A percentile compares a stretch with the other conserved stretches of the same genome.
These are phyloP conservation scores for Coemansia sp. DNA, from an alignment of 192 early-diverging fungal species.

Conservation along the genomic window DNA sequence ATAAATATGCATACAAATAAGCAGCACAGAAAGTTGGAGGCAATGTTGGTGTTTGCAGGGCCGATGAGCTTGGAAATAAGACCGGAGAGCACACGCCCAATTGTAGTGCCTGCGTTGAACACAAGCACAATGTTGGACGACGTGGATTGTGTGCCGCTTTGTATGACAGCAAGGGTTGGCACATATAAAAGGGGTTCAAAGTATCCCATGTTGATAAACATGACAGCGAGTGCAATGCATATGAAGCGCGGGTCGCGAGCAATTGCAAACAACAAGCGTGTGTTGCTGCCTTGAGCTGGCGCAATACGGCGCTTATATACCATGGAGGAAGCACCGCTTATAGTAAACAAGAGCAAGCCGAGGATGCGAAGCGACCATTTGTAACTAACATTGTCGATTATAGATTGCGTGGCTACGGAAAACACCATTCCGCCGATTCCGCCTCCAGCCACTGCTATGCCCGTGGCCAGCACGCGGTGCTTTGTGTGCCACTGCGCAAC, in stretches of 20 bases:
- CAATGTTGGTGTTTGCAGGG: constrained; percentile 11
- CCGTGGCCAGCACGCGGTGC: constrained; percentile 62
- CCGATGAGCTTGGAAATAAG: constrained; percentile 1
- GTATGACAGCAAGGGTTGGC: constrained; percentile 5
- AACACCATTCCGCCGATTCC: constrained; percentile 68
- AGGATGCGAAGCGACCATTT: constrained; percentile 17
- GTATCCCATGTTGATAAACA: constrained; percentile 23
- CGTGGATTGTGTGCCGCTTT: background rate
- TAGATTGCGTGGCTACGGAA: constrained; percentile 50
- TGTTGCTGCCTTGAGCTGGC: constrained; percentile 5
- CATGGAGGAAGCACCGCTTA: constrained; percentile 6
- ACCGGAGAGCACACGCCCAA: constrained; percentile 9
- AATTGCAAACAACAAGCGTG: background rate
- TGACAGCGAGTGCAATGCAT: constrained; percentile 9
- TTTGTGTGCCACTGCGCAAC: constrained; percentile 66
- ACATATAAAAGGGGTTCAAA: constrained; percentile 19
- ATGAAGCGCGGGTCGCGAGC: constrained; percentile 6
- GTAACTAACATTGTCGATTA: constrained; percentile 43
- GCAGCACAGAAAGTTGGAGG: constrained; percentile 5
- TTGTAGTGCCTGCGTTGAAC: constrained; percentile 21
- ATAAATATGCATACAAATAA: constrained; percentile 8
- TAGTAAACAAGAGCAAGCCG: constrained; percentile 3
- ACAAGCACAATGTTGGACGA: constrained; percentile 10
- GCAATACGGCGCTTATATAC: constrained; percentile 13
- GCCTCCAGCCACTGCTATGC: constrained; percentile 64